Conservation (phyloP, 208 protist species). For the Porcisia hertigi region DNA sequence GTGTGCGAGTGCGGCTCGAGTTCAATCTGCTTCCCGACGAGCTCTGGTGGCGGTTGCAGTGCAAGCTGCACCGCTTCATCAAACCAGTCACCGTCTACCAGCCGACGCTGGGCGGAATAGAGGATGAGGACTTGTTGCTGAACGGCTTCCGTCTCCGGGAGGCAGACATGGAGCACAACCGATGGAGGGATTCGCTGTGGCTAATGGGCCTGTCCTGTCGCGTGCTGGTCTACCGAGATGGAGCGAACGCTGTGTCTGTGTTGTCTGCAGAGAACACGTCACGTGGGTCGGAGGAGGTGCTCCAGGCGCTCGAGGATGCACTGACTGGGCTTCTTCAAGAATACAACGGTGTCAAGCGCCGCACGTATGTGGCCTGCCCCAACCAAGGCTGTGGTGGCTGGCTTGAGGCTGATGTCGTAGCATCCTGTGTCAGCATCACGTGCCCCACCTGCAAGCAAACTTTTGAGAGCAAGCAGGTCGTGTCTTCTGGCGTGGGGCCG, state of each 20-base stretch:
- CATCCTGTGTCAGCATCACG: conserved; percentile 38
- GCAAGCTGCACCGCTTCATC: conserved; percentile 56
- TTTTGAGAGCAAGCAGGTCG: conserved; percentile 54
- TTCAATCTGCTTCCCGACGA: conserved; percentile 91
- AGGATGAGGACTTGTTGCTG: conserved; percentile 58
- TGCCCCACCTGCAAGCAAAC: conserved; percentile 58
- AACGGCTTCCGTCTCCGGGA: conserved; percentile 70
- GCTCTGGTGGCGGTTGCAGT: conserved; percentile 87
- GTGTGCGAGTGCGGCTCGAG: conserved; percentile 65
- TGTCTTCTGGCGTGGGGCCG: conserved; percentile 36
- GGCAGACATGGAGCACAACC: conserved; percentile 83
- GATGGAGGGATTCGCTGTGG: conserved; percentile 89
- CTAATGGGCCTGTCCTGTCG: conserved; percentile 59
- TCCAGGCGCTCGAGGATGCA: conserved; percentile 60
- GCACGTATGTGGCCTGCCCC: conserved; percentile 61
- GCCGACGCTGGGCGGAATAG: conserved; percentile 28
- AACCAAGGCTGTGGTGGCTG: conserved; percentile 67
- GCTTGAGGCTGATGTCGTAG: conserved; percentile 56
- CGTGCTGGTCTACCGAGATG: conserved; percentile 78
- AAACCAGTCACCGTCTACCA: conserved; percentile 69
- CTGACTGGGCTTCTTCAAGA: conserved; percentile 58
- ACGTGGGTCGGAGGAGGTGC: conserved; percentile 55
- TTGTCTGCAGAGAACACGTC: conserved; percentile 58
- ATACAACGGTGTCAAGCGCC: conserved; percentile 71
- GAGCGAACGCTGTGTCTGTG: conserved; percentile 52